Evolutionary conservation across 441 rosid genomes (phyloP), one percentile per base, ranked within the genome.

Genomic region (Jatropha multifida): DNA sequence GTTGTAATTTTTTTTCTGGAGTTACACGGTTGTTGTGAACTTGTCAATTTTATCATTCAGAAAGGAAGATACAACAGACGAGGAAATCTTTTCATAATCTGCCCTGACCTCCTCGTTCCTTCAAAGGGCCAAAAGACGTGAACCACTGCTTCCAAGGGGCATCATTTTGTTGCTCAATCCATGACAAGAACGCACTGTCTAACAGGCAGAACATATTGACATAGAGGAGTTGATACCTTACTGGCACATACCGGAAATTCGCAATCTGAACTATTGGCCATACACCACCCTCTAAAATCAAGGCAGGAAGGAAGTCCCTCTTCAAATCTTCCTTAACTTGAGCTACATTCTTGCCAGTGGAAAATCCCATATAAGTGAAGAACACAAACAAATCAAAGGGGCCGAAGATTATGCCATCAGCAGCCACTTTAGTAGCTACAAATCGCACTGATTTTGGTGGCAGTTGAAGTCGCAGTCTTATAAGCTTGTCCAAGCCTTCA

Each of bases 141-240:
- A 96, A 89, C 92, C 96, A 90, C 75, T 87, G 86, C 85, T 96
- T 96, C 99, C 99, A 96, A 18, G 97, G 87, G 51, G 99, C 98
- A 76, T 93, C 97, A 69, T 96, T 87, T 78, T 96, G 99, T 83
- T 96, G 98, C 71, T 96, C 99, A 23, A 93, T 66, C 98, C 97
- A 93, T 15, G 98, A 90, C 81, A 93, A 82, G 67, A 96, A 93
- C 58, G 93, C 94, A 71, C 97, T 93, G 88, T 96, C 99, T 77
- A 96, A 76, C 77, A 96, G 83, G 89, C 98, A 93, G 84, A 96
- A 96, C 73, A 88, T 78, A 79, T 96, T 96, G 76, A 93, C 98
- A 58, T 96, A 96, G n/a, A 92, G 94, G 60, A 96, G 90, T 74
- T 96, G 99, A 87, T 96, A 91, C 80, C 92, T 89, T 72, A 93